Percentiles rank a stretch among this genome's conserved stretches.
Conservation (phyloP, 768 basidiomycete genomes). For the Lentinus tigrinus region DNA sequence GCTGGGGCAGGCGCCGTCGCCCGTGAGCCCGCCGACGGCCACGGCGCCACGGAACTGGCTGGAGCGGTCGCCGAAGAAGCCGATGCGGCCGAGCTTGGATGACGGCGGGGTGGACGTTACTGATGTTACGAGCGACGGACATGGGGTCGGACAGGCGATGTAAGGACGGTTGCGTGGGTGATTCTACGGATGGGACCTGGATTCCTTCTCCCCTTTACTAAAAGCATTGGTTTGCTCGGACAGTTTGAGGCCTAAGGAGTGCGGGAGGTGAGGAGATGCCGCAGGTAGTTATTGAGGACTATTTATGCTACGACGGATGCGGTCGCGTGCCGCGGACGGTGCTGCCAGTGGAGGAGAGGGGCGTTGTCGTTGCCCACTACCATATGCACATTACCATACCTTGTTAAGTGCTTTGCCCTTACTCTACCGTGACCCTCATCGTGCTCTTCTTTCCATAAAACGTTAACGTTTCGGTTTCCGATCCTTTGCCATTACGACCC, state of each 20-base stretch:
- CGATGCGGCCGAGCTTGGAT: constrained; percentile 8
- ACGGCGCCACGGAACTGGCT: constrained; percentile 15
- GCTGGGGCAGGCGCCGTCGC: constrained; percentile 2
- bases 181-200: neutral
- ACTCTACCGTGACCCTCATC: neutral
- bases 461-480: neutral
- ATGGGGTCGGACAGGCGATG: constrained; percentile 15
- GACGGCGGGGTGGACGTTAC: constrained; percentile 9
- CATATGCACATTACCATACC: neutral
- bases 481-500: neutral
- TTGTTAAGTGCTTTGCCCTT: neutral
- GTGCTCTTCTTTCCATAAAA: neutral
- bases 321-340: neutral
- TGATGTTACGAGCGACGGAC: constrained; percentile 9
- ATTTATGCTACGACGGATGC: neutral
- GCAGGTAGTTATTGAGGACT: neutral
- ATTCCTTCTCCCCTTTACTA: neutral
- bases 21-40: neutral
- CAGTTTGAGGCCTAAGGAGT: too few relatives aligned
- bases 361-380: neutral
- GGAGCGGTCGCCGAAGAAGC: constrained; percentile 19
- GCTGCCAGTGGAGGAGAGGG: too few relatives aligned
- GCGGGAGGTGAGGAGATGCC: neutral
- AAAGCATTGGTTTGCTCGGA: neutral
- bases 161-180: neutral